Evolutionary conservation across 768 basidiomycete genomes (phyloP), one percentile per base, ranked within the genome.

Genomic region (Arthromyces matolae): DNA sequence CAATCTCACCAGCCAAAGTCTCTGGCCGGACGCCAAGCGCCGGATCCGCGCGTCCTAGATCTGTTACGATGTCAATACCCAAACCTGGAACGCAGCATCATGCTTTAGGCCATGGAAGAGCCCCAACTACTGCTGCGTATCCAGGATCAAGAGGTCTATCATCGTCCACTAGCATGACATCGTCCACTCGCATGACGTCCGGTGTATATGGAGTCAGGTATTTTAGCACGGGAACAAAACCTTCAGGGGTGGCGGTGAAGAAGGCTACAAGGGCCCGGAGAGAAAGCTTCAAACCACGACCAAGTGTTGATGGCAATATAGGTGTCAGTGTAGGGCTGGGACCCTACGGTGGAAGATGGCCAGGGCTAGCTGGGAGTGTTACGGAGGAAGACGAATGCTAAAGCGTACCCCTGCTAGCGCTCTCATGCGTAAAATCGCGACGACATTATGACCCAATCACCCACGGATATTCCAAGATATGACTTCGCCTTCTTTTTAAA

Each of bases 281-380:
- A 53, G 89, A 92, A 69, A 92, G 89, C 64, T 93, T 92, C 65
- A 87, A 80, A 60, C 90, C 90, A 8, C 73, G 90, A 28, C 79
- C 87, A 34, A 91, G 89, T 56, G 65, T 81, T 16, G 89, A 90
- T 54, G 71, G 61, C 40, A 70, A 71, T 46, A 50, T 60, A 31
- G 59, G 58, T 16, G 48, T 53, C 37, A 54, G 63, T 50, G 54
- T 60, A 28, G 64, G 61, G 25, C 28, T 52, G 23, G 58, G 57
- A 24, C 62, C 60, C 38, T 58, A 59, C 24, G 52, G 52, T 24
- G 61, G 64, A 42, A 64, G 64, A 57, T 54, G 64, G 45, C 63
- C 53, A 18, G 70, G 68, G 47, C 65, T 63, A 59, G 66, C 68
- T 13, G 67, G 57, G 3, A 63, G 60, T 48, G 72, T 79, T 16